These are phyloP conservation scores for Colletotrichum sp. DNA, from an alignment of 2,329 filamentous ascomycete species.

Conservation along the genomic window DNA sequence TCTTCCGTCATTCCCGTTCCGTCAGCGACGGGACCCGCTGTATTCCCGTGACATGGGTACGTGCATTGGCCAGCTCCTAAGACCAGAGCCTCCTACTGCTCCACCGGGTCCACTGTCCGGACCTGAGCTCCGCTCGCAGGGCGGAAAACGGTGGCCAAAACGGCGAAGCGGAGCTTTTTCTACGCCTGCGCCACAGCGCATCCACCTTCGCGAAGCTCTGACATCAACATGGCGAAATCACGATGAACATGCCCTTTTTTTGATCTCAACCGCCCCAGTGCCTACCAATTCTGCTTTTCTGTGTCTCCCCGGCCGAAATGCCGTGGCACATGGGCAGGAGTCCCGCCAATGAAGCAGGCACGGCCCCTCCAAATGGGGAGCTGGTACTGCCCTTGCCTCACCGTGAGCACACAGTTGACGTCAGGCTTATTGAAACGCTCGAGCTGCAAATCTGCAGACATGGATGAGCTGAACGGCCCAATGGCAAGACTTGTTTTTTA, in stretches of 20 bases:
- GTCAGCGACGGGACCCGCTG: neutral
- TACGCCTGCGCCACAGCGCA: neutral
- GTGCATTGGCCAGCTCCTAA: neutral
- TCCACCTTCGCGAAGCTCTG: constrained; percentile 5
- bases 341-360: constrained; percentile 6
- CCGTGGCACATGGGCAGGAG: neutral
- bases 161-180: neutral
- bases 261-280: neutral
- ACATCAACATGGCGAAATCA: constrained; percentile 22
- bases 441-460: neutral
- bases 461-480: neutral
- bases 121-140: constrained; percentile 6
- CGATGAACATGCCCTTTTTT: neutral
- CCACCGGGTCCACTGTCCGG: neutral
- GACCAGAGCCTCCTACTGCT: neutral
- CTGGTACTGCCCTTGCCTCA: neutral
- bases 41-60: neutral
- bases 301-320: neutral
- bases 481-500: neutral
- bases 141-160: neutral
- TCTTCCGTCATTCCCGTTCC: neutral
- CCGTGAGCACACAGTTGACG: constrained; percentile 9
- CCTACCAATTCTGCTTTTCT: neutral
- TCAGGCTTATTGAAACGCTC: neutral
- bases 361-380: neutral